These are phyloP conservation scores for Aspergillus sp. DNA, from an alignment of 2,329 filamentous ascomycete species.

Conservation along the genomic window DNA sequence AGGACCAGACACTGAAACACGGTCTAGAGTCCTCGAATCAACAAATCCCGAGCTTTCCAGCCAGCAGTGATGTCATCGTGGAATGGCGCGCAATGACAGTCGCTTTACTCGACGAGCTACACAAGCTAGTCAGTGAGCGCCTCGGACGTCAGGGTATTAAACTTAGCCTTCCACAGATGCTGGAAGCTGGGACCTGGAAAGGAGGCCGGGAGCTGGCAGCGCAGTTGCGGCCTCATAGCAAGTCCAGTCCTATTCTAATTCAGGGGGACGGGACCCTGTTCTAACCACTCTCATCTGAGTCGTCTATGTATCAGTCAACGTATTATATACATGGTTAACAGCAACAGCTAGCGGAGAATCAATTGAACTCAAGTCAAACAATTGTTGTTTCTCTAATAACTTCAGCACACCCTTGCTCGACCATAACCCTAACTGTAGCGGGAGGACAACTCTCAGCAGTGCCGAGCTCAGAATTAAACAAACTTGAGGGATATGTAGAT, in stretches of 20 bases:
- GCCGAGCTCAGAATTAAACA: too few species aligned
- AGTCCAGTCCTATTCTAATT: constrained; percentile 41
- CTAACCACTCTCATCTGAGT: constrained; percentile 12
- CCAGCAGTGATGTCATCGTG: constrained; percentile 61
- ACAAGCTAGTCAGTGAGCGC: constrained; percentile 46
- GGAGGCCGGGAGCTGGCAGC: constrained; percentile 40
- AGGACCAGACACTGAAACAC: constrained; percentile 46
- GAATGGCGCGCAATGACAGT: constrained; percentile 66
- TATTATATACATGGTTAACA: too few species aligned
- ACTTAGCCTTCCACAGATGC: constrained; percentile 47
- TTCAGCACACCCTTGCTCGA: too few species aligned
- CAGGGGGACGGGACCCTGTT: constrained; percentile 43
- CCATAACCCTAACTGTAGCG: too few species aligned
- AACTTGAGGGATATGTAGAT: too few species aligned
- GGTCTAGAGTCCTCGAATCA: constrained; percentile 45
- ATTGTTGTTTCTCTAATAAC: too few species aligned
- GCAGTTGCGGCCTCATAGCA: constrained; percentile 30
- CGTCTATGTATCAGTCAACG: too few species aligned
- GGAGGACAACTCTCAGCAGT: too few species aligned
- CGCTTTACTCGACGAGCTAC: constrained; percentile 58
- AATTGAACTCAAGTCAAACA: too few species aligned
- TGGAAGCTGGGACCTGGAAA: constrained; percentile 58
- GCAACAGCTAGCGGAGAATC: too few species aligned
- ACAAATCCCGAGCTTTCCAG: constrained; percentile 52
- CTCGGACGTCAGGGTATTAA: constrained; percentile 40